Evolutionary conservation across 192 early-diverging fungal species (phyloP).

Genomic region (Rhizophagus clarus): DNA sequence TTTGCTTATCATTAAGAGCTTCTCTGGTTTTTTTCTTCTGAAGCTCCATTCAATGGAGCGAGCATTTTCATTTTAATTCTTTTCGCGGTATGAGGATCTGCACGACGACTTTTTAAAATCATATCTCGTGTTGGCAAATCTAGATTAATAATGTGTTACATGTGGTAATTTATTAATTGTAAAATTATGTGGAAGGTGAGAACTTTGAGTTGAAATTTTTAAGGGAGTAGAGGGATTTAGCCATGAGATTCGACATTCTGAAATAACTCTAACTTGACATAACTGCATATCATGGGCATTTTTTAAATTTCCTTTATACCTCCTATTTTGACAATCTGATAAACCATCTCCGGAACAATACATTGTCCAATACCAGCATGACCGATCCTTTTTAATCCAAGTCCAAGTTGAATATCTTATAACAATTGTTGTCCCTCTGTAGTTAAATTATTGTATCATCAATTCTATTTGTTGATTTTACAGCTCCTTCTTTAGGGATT

Average conservation of each 20-base stretch:
- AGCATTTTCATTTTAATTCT: too few species aligned
- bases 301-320: not conserved
- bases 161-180: not conserved
- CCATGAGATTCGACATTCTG: not conserved
- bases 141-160: too few species aligned
- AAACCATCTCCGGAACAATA: not conserved
- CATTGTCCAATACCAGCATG: too few species aligned
- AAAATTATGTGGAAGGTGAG: not conserved
- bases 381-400: not conserved
- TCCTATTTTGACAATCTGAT: not conserved
- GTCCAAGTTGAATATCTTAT: not conserved
- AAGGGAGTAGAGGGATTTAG: not conserved
- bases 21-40: not conserved
- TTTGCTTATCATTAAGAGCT: not conserved
- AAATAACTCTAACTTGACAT: not conserved
- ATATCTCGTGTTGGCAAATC: too few species aligned
- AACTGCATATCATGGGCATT: not conserved
- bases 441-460: constrained; percentile 1
- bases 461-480: constrained; percentile 18
- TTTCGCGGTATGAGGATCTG: not conserved
- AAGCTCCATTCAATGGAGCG: not conserved
- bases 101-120: too few species aligned
- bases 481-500: not conserved
- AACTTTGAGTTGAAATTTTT: not conserved
- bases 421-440: not conserved